phyloP scores from a whole-genome alignment of 768 basidiomycete genomes.

The Leccinum olivaceopallidum region DNA sequence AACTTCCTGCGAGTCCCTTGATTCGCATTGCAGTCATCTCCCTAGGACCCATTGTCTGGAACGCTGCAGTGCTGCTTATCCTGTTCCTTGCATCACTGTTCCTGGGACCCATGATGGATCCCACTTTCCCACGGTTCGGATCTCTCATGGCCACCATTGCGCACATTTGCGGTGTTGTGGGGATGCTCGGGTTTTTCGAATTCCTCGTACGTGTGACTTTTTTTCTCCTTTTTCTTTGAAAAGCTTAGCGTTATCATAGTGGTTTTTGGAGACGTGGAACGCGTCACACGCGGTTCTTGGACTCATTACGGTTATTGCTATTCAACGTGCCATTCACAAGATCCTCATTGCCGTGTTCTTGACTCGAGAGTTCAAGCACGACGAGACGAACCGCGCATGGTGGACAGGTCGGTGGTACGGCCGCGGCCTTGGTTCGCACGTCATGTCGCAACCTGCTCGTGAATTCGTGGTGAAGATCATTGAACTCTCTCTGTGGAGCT shows the following conservation, averaged over 20 bases:
- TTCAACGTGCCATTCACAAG: constrained; percentile 94
- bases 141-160: constrained; percentile 91
- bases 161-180: constrained; percentile 78
- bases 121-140: constrained; percentile 85
- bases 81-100: constrained; percentile 90
- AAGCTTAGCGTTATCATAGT: constrained; percentile 47
- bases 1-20: constrained; percentile 75
- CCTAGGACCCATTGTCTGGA: constrained; percentile 94
- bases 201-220: constrained; percentile 67
- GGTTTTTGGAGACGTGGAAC: constrained; percentile 94
- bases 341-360: constrained; percentile 91
- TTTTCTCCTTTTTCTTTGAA: background rate
- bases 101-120: constrained; percentile 88
- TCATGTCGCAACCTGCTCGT: constrained; percentile 96
- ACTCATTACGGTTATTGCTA: constrained; percentile 85
- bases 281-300: constrained; percentile 92
- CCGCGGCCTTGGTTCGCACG: constrained; percentile 84
- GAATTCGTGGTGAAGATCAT: constrained; percentile 98
- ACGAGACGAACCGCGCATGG: constrained; percentile 98
- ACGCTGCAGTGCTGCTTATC: constrained; percentile 82
- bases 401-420: constrained; percentile 99
- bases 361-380: constrained; percentile 98
- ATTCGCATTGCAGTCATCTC: constrained; percentile 93
- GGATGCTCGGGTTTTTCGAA: constrained; percentile 94
- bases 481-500: constrained; percentile 93